Base-by-base conservation (phyloP, 306 rosid species). In the Quercus variabilis region DNA sequence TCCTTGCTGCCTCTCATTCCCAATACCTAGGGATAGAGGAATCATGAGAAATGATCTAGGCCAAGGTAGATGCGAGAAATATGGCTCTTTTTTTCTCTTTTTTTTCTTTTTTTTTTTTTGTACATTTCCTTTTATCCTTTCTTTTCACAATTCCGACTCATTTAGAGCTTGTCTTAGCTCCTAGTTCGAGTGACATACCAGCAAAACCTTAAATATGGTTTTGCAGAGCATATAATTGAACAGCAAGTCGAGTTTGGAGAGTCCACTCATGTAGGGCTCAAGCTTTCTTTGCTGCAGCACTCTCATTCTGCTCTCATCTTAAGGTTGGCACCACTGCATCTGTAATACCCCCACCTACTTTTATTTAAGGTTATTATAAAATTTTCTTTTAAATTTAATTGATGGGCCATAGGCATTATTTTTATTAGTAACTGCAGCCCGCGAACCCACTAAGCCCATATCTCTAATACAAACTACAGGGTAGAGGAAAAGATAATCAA, bases 1-100 rank as follows among this genome's bases (percentile, higher is more conserved):
- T 93, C 69, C 82, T 96, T 20, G 97, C 99, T n/a, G 96, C 99
- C 46, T 93, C 99, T 83, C 88, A 93, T 75, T 96, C 99, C 41
- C 97, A 89, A 55, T 96, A 93, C 87, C 75, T 81, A 65, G 96
- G 78, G 74, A 74, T 73, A 28, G 94, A 89, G 67, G 89, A 87
- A 31, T 88, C 86, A 26, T 89, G 80, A 91, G 76, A 75, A 70
- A 63, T 38, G 76, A 63, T 71, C 55, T 33, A 65, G 56, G 54
- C 65, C 76, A 78, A 74, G 74, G 80, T 73, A 73, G 76, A 56
- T 41, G 76, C 68, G 81, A 79, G 80, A 86, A 75, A 78, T 60
- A 81, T 77, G 81, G 88, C 78, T 23, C 41, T 68, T 41, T 41
- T 43, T 43, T 9, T 43, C n/a, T n/a, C n/a, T n/a, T n/a, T n/a